phyloP scores from a whole-genome alignment of 345 rosid genomes.

The Gossypium stocksii region DNA sequence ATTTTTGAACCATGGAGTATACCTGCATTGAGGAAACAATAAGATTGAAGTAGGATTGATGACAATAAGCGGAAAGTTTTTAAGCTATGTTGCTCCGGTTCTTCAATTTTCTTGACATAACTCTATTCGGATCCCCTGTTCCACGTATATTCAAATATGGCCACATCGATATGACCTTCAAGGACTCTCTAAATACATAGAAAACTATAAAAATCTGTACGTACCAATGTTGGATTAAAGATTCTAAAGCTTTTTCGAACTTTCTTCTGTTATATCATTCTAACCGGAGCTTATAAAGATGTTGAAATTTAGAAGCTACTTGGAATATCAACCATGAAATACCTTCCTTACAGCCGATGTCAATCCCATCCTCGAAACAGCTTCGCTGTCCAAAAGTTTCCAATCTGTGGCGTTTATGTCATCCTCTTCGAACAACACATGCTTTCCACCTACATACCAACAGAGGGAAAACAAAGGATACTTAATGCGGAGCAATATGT shows the following conservation, averaged over 20 bases:
- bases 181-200: neutral
- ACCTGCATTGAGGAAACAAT: slow-evolving; percentile 34
- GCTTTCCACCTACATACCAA: slow-evolving; percentile 31
- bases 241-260: neutral
- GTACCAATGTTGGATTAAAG: neutral
- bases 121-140: neutral
- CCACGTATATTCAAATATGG: too few relatives aligned
- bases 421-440: slow-evolving; percentile 24
- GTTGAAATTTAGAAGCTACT: neutral
- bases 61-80: neutral
- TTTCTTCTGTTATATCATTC: neutral
- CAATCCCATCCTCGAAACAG: slow-evolving; percentile 54
- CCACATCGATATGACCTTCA: neutral
- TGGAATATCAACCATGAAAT: slow-evolving; percentile 9
- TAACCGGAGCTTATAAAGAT: neutral
- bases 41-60: neutral
- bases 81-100: neutral
- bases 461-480: neutral
- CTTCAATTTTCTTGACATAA: neutral
- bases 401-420: slow-evolving; percentile 24
- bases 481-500: neutral
- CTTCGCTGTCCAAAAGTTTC: slow-evolving; percentile 45
- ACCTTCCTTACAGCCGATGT: slow-evolving; percentile 75
- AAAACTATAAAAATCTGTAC: neutral
- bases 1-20: slow-evolving; percentile 53